Percentiles rank a stretch among this genome's conserved stretches.
phyloP scores from a whole-genome alignment of 164 flowering plant species.

The Chimonanthus praecox region DNA sequence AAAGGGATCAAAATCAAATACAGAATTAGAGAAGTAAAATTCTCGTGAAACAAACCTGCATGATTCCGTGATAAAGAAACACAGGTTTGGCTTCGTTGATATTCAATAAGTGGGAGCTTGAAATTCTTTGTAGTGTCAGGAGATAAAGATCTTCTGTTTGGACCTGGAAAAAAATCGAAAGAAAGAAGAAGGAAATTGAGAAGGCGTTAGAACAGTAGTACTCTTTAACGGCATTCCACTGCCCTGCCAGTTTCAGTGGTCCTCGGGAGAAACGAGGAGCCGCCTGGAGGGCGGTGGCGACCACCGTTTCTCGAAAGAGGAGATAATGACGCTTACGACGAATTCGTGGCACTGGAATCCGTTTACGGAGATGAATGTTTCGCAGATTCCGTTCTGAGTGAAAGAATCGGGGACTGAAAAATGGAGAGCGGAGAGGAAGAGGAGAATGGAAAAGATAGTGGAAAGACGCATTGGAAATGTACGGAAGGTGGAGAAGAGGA shows the following conservation, averaged over 20 bases:
- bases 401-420: background rate
- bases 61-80: slow-evolving; percentile 13
- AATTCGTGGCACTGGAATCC: slow-evolving; percentile 3
- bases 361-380: background rate
- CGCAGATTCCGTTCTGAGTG: slow-evolving; percentile 3
- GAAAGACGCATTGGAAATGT: background rate
- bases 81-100: background rate
- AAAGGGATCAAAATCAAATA: background rate
- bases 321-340: background rate
- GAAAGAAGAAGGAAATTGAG: background rate
- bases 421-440: background rate
- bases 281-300: too few relatives aligned
- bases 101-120: background rate
- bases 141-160: slow-evolving; percentile 6
- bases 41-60: slow-evolving; percentile 7
- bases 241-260: too few relatives aligned
- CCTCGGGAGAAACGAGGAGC: too few relatives aligned
- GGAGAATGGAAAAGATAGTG: background rate
- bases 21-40: background rate
- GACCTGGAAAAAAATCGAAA: background rate
- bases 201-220: background rate
- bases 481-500: background rate
- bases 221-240: background rate
- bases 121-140: slow-evolving; percentile 8
- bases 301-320: background rate